Evolutionary conservation across 495 filamentous ascomycete species (phyloP), one percentile per base, ranked within the genome.

Genomic region (Penicillium herquei): DNA sequence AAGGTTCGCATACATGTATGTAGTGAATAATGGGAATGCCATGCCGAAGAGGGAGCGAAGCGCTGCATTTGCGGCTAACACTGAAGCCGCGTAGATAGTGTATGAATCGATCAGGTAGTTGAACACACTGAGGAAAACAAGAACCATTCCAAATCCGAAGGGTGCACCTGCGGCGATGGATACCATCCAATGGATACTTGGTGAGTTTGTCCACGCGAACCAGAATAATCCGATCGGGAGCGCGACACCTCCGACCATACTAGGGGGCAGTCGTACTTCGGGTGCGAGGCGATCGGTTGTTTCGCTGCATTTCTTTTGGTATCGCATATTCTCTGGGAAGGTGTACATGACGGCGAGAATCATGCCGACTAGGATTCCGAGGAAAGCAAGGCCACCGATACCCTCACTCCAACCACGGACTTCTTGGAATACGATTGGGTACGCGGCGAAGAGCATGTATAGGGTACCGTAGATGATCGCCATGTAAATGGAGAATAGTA

Each of bases 331-430:
- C 52, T 78, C 74, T 6, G 62, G 63, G 44, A 76, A 62, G 21
- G 65, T 72, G 54, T 71, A 73, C 12, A 49, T 32, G 26, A 84
- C 77, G 7, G 79, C 89, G 0, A 81, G 13, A 2, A 90, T 47
- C 87, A 94, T 92, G 52, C 91, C 91, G 49, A 87, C 70, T 14
- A 88, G 84, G 43, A 96, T 89, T 7, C 89, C 88, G 1, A 84
- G 59, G 67, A 92, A 94, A 11, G 88, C 74, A 1, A 94, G 82
- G 13, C 89, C 88, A 1, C 82, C 78, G 7, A 88, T 66, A 18
- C 87, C 84, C 16, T 84, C 73, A 10, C 74, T 77, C 90, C 90
- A 95, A 48, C 83, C 83, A 7, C 89, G 87, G 42, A 84, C 68
- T 44, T 87, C 69, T n/a, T 80, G 75, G 70, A 89, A 94, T 51